Evolutionary conservation across 305 asterid species (phyloP).

Genomic region (Solanum hybrid): DNA sequence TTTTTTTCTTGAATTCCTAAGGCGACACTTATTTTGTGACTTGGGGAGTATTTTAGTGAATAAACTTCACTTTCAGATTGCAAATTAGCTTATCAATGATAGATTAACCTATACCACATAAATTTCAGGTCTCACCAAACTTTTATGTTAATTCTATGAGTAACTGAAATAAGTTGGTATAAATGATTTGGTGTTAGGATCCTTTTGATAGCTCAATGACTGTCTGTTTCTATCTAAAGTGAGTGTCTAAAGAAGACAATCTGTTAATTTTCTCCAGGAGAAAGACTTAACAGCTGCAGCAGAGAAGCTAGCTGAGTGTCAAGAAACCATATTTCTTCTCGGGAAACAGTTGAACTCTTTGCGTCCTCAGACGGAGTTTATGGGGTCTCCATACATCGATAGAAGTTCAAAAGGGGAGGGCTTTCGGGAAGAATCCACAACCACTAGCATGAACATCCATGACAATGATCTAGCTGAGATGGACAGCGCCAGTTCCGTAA

Average conservation of each 20-base stretch:
- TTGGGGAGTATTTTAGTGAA: neutral
- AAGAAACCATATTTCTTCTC: constrained; percentile 81
- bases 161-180: neutral
- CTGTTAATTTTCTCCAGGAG: constrained; percentile 39
- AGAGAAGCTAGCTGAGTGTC: constrained; percentile 90
- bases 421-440: constrained; percentile 37
- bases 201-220: neutral
- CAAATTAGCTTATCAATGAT: neutral
- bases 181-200: neutral
- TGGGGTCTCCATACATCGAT: constrained; percentile 23
- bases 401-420: constrained; percentile 36
- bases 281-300: constrained; percentile 80
- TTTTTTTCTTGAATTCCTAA: neutral
- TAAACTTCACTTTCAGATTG: neutral
- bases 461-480: constrained; percentile 44
- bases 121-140: neutral
- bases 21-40: neutral
- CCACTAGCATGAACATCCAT: constrained; percentile 37
- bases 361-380: constrained; percentile 54
- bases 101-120: neutral
- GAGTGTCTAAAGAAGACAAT: neutral
- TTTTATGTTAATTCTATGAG: neutral
- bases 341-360: constrained; percentile 73
- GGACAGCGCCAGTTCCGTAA: constrained; percentile 30
- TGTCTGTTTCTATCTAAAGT: neutral